Evolutionary conservation across 2,329 filamentous ascomycete species (phyloP).

Genomic region (Aspergillus thermomutatus): DNA sequence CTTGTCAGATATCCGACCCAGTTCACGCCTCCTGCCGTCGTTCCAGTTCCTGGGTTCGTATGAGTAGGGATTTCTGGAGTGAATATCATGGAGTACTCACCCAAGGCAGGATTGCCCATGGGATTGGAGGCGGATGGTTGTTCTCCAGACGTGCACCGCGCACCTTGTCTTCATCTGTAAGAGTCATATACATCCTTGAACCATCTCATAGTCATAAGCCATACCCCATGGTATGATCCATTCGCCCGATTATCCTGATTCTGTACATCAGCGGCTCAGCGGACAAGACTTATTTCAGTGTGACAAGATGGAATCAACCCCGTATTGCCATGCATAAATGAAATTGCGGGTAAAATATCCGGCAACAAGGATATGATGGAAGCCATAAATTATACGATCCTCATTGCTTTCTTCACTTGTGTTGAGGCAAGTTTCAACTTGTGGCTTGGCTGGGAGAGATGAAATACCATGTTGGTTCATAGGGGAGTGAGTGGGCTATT

Average conservation of each 20-base stretch:
- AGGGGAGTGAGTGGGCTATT: not conserved
- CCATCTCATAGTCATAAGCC: too few species aligned
- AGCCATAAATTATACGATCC: too few species aligned
- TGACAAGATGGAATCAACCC: too few species aligned
- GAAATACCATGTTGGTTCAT: not conserved
- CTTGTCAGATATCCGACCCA: constrained; percentile 52
- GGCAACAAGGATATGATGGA: not conserved
- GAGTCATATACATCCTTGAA: too few species aligned
- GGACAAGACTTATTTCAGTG: too few species aligned
- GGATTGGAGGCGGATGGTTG: constrained; percentile 55
- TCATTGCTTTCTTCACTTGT: not conserved
- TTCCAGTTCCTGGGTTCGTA: constrained; percentile 43
- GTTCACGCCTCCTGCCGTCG: constrained; percentile 50
- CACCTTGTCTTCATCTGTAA: too few species aligned
- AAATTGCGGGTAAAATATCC: constrained; percentile 49
- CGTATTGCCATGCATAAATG: too few species aligned
- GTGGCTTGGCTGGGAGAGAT: not conserved
- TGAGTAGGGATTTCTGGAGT: not conserved
- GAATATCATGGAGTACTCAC: constrained; percentile 8
- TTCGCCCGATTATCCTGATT: not conserved
- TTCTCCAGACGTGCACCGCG: constrained; percentile 40
- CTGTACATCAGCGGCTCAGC: not conserved
- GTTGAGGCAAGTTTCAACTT: not conserved
- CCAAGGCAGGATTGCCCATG: constrained; percentile 56
- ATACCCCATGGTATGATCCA: not conserved